Percentiles rank a stretch among this genome's conserved stretches.
Evolutionary conservation across 495 filamentous ascomycete species (phyloP).

Genomic region (Penicillium coprophilum): DNA sequence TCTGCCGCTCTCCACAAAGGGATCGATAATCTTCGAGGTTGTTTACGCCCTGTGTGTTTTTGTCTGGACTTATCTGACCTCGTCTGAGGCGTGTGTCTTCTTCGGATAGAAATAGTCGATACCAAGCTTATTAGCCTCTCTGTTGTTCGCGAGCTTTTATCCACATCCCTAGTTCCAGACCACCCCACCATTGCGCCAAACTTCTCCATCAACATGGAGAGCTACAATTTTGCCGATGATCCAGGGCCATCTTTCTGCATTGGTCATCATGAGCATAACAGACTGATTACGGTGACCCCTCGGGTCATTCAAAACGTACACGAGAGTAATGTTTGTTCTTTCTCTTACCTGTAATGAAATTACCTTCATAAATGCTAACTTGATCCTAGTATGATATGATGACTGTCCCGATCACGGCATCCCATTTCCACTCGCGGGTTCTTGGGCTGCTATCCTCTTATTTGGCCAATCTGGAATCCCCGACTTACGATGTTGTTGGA

Average conservation of each 20-base stretch:
- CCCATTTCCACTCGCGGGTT: conserved; percentile 76
- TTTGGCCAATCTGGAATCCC: conserved; percentile 41
- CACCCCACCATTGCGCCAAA: conserved; percentile 14
- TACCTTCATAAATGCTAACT: conserved; percentile 12
- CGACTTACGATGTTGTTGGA: conserved; percentile 33
- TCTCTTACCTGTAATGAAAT: neutral
- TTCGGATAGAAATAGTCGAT: neutral
- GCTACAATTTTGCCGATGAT: conserved; percentile 50
- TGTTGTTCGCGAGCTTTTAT: conserved; percentile 3
- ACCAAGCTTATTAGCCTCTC: neutral
- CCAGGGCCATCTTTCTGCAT: conserved; percentile 68
- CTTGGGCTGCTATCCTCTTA: conserved; percentile 60
- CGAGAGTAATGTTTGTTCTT: conserved; percentile 49
- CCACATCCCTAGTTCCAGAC: conserved; percentile 14
- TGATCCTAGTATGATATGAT: conserved; percentile 81
- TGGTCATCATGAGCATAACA: conserved; percentile 77
- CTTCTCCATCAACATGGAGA: conserved; percentile 40
- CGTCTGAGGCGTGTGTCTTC: neutral
- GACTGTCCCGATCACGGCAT: conserved; percentile 83
- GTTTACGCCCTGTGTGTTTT: conserved; percentile 7
- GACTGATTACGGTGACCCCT: conserved; percentile 59
- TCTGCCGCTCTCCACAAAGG: conserved; percentile 34
- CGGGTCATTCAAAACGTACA: conserved; percentile 67
- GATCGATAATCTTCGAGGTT: conserved; percentile 21
- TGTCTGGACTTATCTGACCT: neutral